Evolutionary conservation across 352 stramenopile genomes (phyloP).

Genomic region (Globisporangium nagaii): DNA sequence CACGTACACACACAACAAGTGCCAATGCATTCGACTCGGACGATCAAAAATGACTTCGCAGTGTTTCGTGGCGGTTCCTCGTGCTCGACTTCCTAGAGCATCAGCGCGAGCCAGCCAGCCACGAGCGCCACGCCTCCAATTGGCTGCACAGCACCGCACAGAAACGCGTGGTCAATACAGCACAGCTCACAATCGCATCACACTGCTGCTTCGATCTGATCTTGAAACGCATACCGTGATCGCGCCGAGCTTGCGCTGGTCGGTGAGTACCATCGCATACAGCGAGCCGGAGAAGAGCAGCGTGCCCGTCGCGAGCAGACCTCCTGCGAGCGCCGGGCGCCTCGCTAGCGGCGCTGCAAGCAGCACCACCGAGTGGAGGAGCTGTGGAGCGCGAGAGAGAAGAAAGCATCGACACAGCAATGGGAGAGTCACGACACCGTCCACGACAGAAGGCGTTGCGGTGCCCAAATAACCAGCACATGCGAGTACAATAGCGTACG

Average conservation of each 20-base stretch:
- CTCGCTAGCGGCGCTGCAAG: slow-evolving; percentile 59
- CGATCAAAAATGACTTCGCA: neutral
- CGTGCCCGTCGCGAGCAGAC: slow-evolving; percentile 52
- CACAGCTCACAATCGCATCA: too few species aligned
- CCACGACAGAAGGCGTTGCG: too few species aligned
- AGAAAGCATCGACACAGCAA: too few species aligned
- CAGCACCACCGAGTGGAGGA: slow-evolving; percentile 71
- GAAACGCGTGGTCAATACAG: neutral
- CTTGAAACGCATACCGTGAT: slow-evolving; percentile 59
- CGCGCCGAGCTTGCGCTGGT: slow-evolving; percentile 66
- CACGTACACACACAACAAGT: too few species aligned
- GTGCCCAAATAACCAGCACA: too few species aligned
- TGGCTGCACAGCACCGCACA: slow-evolving; percentile 26
- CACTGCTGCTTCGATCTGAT: too few species aligned
- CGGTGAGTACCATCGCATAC: slow-evolving; percentile 72
- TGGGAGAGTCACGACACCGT: too few species aligned
- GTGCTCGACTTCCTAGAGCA: slow-evolving; percentile 34
- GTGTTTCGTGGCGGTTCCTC: neutral
- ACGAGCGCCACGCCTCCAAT: slow-evolving; percentile 63
- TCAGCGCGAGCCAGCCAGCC: slow-evolving; percentile 62
- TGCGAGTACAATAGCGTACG: slow-evolving; percentile 17
- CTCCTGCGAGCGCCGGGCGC: slow-evolving; percentile 50
- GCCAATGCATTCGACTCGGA: neutral
- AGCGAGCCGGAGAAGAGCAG: slow-evolving; percentile 78
- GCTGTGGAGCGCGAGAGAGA: too few species aligned